phyloP scores from a whole-genome alignment of 2,329 filamentous ascomycete species.

The Talaromyces pinophilus region DNA sequence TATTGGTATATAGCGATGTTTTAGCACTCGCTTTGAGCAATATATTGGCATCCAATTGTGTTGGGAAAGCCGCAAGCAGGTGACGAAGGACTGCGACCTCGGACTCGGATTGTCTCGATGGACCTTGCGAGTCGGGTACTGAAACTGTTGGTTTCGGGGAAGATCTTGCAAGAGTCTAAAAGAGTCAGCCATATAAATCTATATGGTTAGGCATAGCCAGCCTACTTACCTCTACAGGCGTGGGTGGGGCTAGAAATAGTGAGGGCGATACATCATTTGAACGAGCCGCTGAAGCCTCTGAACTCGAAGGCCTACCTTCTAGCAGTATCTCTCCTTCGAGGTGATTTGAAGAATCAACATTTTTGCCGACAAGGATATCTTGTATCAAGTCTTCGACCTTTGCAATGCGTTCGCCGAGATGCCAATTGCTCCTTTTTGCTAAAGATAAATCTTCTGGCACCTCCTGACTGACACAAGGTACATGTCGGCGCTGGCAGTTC shows the following conservation, averaged over 20 bases:
- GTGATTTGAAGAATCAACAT: neutral
- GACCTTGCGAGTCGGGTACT: neutral
- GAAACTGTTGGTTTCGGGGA: neutral
- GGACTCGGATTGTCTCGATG: neutral
- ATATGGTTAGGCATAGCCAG: neutral
- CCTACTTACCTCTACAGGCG: neutral
- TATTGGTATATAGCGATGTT: constrained; percentile 17
- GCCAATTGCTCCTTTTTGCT: constrained; percentile 22
- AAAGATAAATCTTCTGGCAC: constrained; percentile 27
- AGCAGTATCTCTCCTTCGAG: neutral
- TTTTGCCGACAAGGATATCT: constrained; percentile 21
- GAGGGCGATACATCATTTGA: neutral
- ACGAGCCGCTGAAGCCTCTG: neutral
- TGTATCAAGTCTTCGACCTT: constrained; percentile 25
- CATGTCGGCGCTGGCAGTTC: constrained; percentile 29
- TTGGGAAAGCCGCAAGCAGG: constrained; percentile 24
- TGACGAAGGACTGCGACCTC: neutral
- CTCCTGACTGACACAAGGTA: constrained; percentile 30
- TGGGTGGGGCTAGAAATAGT: neutral
- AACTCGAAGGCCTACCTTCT: neutral
- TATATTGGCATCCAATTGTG: constrained; percentile 23
- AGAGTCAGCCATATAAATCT: neutral
- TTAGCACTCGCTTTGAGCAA: constrained; percentile 24
- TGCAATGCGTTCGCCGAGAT: constrained; percentile 25
- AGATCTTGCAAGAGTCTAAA: neutral